Percentiles rank a stretch among this genome's conserved stretches.
These are phyloP conservation scores for Melanomma pulvis-pyrius DNA, from an alignment of 495 filamentous ascomycete genomes.

Conservation along the genomic window DNA sequence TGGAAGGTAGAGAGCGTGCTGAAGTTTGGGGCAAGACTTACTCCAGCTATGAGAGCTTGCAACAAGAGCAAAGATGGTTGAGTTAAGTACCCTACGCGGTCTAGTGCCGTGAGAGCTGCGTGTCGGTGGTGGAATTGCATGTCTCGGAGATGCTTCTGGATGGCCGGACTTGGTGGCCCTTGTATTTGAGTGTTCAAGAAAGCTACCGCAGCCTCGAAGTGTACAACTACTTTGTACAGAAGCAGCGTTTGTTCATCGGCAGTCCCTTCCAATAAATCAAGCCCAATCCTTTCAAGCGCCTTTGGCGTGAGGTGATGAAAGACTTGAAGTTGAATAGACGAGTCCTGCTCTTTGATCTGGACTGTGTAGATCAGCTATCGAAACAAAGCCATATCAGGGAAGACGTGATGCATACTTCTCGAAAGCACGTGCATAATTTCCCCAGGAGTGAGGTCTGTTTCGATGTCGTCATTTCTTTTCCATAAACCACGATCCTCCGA, in stretches of 20 bases:
- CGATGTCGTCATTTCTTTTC: neutral
- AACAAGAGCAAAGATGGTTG: conserved; percentile 18
- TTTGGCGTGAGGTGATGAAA: conserved; percentile 15
- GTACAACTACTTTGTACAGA: conserved; percentile 17
- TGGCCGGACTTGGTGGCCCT: neutral
- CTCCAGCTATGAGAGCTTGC: conserved; percentile 15
- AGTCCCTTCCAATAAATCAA: conserved; percentile 1
- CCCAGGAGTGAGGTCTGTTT: conserved; percentile 3
- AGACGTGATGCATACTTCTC: neutral
- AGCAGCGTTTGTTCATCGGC: conserved; percentile 6
- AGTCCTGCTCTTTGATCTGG: neutral
- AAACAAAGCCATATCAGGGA: neutral
- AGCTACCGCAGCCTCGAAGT: conserved; percentile 6
- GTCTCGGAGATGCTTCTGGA: conserved; percentile 2
- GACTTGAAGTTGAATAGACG: neutral
- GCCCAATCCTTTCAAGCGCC: conserved; percentile 9
- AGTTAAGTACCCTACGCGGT: conserved; percentile 4
- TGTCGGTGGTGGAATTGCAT: conserved; percentile 9
- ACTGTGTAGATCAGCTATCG: neutral
- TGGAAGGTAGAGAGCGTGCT: neutral
- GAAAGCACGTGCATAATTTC: conserved; percentile 11
- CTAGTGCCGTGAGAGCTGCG: conserved; percentile 12
- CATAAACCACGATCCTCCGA: neutral
- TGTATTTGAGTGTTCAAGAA: conserved; percentile 7
- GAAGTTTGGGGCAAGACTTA: neutral